Evolutionary conservation across 148 eudicot genomes (phyloP).

Genomic region (Vaccinium macrocarpon): DNA sequence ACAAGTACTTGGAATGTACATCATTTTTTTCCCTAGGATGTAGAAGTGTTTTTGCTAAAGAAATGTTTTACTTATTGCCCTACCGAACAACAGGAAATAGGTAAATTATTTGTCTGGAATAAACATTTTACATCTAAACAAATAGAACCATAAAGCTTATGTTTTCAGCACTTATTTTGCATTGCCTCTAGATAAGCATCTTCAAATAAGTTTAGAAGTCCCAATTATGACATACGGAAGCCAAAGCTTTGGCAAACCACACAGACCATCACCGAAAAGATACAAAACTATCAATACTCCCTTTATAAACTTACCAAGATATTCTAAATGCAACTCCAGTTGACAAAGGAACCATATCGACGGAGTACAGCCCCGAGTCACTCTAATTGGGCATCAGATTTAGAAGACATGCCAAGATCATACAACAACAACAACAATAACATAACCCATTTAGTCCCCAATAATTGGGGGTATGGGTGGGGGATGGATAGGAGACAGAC

Average conservation of each 20-base stretch:
- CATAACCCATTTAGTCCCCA: too few relatives aligned
- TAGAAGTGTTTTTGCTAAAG: neutral
- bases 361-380: neutral
- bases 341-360: neutral
- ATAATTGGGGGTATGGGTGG: too few relatives aligned
- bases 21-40: neutral
- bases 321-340: neutral
- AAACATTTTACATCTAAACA: neutral
- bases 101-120: neutral
- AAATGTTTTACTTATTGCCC: neutral
- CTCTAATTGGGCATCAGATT: neutral
- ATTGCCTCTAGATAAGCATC: neutral
- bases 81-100: neutral
- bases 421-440: too few relatives aligned
- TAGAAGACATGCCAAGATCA: neutral
- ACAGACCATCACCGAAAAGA: neutral
- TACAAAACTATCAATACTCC: neutral
- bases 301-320: neutral
- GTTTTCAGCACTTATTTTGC: neutral
- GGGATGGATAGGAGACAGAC: too few relatives aligned
- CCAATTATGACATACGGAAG: neutral
- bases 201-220: neutral
- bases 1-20: neutral
- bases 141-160: neutral
- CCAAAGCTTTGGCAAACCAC: neutral